Evolutionary conservation across 129 eudicot genomes (phyloP), one percentile per base, ranked within the genome.

Genomic region (Lactuca saligna): DNA sequence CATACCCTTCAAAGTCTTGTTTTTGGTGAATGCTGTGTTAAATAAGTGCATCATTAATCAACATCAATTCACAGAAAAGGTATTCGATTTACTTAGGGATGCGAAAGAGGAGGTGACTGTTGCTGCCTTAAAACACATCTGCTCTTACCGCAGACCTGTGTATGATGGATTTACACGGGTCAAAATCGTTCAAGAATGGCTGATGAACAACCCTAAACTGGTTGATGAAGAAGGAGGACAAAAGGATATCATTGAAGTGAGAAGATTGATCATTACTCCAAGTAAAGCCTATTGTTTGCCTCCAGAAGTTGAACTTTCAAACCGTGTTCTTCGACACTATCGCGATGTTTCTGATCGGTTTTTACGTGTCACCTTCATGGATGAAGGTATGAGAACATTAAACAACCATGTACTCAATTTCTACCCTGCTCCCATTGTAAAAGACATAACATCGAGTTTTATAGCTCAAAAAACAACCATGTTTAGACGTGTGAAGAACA

Each of bases 191-290:
- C 86, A 81, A 41, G 53, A 70, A 8, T 88, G 96, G 96, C 41
- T 88, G 64, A n/a, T 80, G 42, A 78, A 63, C 4, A 85, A 85
- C 32, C 96, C 96, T 2, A 85, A 75, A 72, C 78, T 85, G 39
- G 63, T 82, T 6, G 81, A 78, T 76, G 72, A 74, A 6, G 76
- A 83, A 11, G 55, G 37, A 50, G 66, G 80, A 33, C 69, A 78
- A 74, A 76, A 64, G 29, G 91, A 85, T 39, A 49, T 76, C 16
- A 82, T 83, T 7, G 91, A 85, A 63, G 87, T 88, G 4, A 57
- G 91, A 33, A 78, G 96, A 41, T 54, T 88, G 68, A 35, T 88
- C 7, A 85, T 88, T 20, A 85, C 96, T 11, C 96, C 96, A 20
- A 55, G 83, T 4, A 85, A 73, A 85, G 91, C 88, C 1, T 88